Conservation (phyloP, 2,329 filamentous ascomycete genomes). For the Sordariomycetes sp. region DNA sequence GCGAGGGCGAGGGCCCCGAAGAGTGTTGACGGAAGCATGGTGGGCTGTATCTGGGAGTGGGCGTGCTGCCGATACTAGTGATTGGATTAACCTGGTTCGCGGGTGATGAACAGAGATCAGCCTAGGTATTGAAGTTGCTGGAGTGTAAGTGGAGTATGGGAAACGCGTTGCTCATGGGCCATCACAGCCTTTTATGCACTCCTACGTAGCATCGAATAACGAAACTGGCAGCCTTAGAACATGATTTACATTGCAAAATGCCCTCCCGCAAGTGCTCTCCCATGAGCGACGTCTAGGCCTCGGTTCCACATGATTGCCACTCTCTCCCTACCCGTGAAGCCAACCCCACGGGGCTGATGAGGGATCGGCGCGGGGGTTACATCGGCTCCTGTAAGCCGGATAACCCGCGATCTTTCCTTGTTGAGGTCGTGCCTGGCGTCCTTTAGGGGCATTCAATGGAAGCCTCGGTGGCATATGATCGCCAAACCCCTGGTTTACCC, state of each 20-base stretch:
- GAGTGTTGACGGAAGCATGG: not conserved
- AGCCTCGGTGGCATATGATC: not conserved
- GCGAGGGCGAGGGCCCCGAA: constrained; percentile 12
- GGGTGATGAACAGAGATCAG: not conserved
- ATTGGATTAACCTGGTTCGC: not conserved
- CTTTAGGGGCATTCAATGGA: not conserved
- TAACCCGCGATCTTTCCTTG: not conserved
- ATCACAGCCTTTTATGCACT: not conserved
- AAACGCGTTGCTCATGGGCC: not conserved
- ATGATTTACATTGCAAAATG: not conserved
- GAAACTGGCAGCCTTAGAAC: not conserved
- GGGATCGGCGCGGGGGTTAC: not conserved
- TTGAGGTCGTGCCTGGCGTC: not conserved
- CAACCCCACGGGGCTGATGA: not conserved
- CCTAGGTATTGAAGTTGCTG: not conserved
- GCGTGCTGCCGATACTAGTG: not conserved
- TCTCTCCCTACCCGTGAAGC: not conserved
- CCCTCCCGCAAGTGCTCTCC: not conserved
- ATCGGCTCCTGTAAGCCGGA: not conserved
- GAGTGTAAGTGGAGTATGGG: not conserved
- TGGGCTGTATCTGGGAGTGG: not conserved
- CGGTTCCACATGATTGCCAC: not conserved
- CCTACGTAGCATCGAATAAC: not conserved
- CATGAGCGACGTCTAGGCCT: not conserved
- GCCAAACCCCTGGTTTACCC: not conserved